Conservation (phyloP, 2,329 filamentous ascomycete genomes). For the Cryphonectria radicalis region DNA sequence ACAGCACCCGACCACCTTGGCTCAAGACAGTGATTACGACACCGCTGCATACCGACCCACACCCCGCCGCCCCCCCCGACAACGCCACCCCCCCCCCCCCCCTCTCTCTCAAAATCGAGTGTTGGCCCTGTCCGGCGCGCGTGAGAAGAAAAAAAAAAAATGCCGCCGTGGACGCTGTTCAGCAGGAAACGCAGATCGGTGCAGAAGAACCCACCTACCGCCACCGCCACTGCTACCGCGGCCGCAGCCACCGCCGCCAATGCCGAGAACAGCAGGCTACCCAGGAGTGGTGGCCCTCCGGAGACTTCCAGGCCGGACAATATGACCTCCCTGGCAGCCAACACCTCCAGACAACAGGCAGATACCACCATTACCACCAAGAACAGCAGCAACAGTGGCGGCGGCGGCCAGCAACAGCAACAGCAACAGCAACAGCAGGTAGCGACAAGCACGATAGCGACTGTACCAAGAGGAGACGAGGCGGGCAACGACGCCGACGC, state of each 20-base stretch:
- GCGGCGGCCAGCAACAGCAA: not conserved
- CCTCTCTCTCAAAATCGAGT: not conserved
- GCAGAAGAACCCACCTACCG: slow-evolving; percentile 5
- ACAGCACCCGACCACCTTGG: no score
- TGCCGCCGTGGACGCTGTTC: slow-evolving; percentile 20
- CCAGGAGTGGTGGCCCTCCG: not conserved
- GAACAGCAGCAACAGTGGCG: not conserved
- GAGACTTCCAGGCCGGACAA: not conserved
- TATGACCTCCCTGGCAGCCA: not conserved
- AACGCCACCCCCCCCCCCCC: not conserved
- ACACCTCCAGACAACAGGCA: not conserved
- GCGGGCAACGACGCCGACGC: not conserved
- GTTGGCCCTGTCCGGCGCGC: not conserved
- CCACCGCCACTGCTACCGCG: not conserved
- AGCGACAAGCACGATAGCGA: not conserved
- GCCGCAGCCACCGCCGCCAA: not conserved
- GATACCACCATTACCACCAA: not conserved
- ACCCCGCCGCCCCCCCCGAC: no score
- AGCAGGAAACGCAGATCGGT: slow-evolving; percentile 17
- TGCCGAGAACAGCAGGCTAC: not conserved
- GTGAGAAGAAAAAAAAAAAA: slow-evolving; percentile 4
- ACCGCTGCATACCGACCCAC: no score
- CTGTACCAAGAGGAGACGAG: not conserved
- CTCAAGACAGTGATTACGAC: no score
- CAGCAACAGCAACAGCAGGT: not conserved